Evolutionary conservation across 305 asterid genomes (phyloP), one percentile per base, ranked within the genome.

Genomic region (Rubia occidens): DNA sequence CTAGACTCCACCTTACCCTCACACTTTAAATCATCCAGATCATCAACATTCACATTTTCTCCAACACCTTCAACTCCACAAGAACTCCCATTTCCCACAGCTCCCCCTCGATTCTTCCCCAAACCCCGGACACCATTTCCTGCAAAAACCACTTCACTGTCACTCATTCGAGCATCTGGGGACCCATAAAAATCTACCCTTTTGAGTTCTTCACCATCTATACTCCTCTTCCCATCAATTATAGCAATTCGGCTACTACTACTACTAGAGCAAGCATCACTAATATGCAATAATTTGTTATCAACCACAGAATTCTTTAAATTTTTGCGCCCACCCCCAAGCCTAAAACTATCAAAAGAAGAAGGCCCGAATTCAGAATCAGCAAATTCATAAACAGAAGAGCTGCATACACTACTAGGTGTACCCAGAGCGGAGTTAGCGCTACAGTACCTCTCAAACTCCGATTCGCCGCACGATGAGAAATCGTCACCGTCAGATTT

Each of bases 401-500:
- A 79, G 75, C 84, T 79, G 55, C 85, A 83, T 65, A 84, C 77
- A 70, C 91, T 89, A 70, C 91, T 88, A 58, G 96, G 96, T 47
- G 96, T 89, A 15, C 93, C 96, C 91, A 90, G 82, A 14, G 87
- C 90, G 21, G 96, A 90, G 82, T 80, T 83, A 75, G 95, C 95
- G 77, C 96, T 89, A 69, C 90, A 88, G 79, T 89, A 91, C 74
- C 90, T 84, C 53, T 89, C 96, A 70, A 83, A 85, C 78, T 88
- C 95, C 56, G 96, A 90, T 76, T 90, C 96, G 40, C 85, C 94
- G 74, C 95, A 89, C 6, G 96, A 89, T 3, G 96, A 90, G 83
- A 88, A 88, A 75, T 81, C 81, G 18, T 80, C 95, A 55, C 85
- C 87, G 60, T 86, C 88, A 69, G 85, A 88, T 76, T 79, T 86